Conservation (phyloP, 148 eudicot genomes). For the Heliosperma pusillum region DNA sequence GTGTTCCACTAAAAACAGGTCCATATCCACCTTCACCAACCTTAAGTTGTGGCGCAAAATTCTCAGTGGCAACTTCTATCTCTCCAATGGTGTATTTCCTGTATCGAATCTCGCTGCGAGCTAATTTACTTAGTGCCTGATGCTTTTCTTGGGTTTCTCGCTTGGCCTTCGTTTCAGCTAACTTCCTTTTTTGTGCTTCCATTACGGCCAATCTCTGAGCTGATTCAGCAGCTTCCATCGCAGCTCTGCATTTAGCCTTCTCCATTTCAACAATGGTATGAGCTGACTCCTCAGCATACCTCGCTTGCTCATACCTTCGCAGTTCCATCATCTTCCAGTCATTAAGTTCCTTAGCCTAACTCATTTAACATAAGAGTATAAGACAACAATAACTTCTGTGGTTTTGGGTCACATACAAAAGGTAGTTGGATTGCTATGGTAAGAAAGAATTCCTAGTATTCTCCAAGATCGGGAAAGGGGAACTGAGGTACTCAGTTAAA, state of each 20-base stretch:
- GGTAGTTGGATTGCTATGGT: neutral
- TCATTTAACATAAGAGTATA: neutral
- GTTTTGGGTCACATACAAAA: neutral
- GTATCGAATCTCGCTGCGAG: slow-evolving; percentile 51
- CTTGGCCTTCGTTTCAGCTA: slow-evolving; percentile 61
- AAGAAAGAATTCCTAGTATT: too few relatives aligned
- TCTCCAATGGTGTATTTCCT: slow-evolving; percentile 74
- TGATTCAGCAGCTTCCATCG: slow-evolving; percentile 79
- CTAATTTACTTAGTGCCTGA: slow-evolving; percentile 43
- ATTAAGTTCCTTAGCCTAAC: slow-evolving; percentile 62
- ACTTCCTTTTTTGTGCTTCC: slow-evolving; percentile 65
- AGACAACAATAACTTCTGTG: neutral
- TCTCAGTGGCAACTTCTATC: slow-evolving; percentile 63
- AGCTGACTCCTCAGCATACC: slow-evolving; percentile 53
- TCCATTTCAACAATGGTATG: slow-evolving; percentile 52
- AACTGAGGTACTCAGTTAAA: neutral
- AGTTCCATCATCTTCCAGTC: slow-evolving; percentile 54
- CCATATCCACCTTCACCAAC: slow-evolving; percentile 97
- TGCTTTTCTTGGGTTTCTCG: slow-evolving; percentile 58
- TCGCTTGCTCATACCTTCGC: slow-evolving; percentile 45
- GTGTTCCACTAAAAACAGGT: slow-evolving; percentile 66
- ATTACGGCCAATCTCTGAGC: slow-evolving; percentile 67
- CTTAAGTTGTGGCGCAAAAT: slow-evolving; percentile 40
- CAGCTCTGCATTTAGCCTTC: slow-evolving; percentile 67
- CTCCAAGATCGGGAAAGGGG: too few relatives aligned